Base-by-base conservation (phyloP, 192 early-diverging fungal genomes). In the Allomyces javanicus region DNA sequence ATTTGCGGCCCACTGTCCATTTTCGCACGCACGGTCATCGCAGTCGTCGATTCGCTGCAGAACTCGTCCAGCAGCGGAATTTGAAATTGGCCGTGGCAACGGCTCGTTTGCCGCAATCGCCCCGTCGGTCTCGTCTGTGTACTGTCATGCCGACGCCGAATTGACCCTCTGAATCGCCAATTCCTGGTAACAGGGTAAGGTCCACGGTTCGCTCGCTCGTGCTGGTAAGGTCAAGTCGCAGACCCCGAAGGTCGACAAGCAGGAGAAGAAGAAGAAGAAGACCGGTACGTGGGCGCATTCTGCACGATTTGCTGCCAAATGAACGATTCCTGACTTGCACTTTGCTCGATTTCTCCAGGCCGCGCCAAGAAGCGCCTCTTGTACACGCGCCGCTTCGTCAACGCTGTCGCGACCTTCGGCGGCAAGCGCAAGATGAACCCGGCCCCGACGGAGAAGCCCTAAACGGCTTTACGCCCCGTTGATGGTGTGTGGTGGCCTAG, bases 141-240 rank as follows among this genome's bases (percentile, higher is more conserved):
- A 9, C 33, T 0, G 33, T 40, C 9, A 40, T 40, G 33, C 0
- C 33, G 33, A 40, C 5, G 7, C 33, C 33, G 33, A 40, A 40
- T 40, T 40, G 33, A 40, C 33, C 33, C 33, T 27, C 26, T 40
- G 33, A 40, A 9, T 9, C 33, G 33, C 33, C 33, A 9, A 40
- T 24, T 63, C 6, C 62, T 62, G 6, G 19, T 4, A 58, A 71
- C 79, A 95, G 95, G 95, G 93, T 87, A 97, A 98, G 89, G 95
- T 98, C 77, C 95, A 98, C 88, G 95, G 95, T 84, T 95, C 92
- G 73, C 87, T 98, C 77, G 91, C 96, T 83, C 94, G 96, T 97
- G 96, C 96, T 83, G 96, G 96, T 88, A 99, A 99, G 83, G 96
- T 99, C 79, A 99, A 99, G 92, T 88, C 87, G 71, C 94, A 97